These are phyloP conservation scores for Halenospora varia DNA, from an alignment of 495 filamentous ascomycete genomes.

Conservation along the genomic window DNA sequence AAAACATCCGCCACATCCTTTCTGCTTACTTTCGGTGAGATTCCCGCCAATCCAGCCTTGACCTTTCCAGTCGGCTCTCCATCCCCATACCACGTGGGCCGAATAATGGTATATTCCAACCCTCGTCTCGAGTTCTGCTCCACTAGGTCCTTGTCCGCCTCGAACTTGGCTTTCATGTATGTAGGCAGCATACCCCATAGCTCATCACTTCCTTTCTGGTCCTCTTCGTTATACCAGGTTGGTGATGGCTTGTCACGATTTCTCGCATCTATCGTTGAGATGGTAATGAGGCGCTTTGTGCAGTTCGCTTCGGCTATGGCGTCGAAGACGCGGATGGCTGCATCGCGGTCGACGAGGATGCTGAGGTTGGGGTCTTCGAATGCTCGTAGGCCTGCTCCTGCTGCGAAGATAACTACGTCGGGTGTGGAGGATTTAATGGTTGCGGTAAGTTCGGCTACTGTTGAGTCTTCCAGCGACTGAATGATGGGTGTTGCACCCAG, in stretches of 20 bases:
- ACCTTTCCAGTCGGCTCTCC: conserved; percentile 25
- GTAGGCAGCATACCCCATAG: conserved; percentile 24
- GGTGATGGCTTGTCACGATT: conserved; percentile 28
- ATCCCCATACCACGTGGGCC: conserved; percentile 26
- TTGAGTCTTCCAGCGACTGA: conserved; percentile 30
- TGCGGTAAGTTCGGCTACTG: conserved; percentile 23
- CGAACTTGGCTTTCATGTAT: conserved; percentile 31
- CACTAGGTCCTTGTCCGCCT: conserved; percentile 28
- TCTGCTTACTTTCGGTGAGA: conserved; percentile 20
- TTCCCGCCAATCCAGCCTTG: conserved; percentile 22
- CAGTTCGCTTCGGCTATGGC: conserved; percentile 26
- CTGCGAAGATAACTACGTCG: conserved; percentile 26
- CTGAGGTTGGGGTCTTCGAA: conserved; percentile 27
- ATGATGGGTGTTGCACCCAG: conserved; percentile 32
- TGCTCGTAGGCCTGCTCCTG: conserved; percentile 26
- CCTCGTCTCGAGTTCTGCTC: conserved; percentile 25
- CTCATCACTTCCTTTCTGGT: conserved; percentile 21
- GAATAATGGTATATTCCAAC: conserved; percentile 32
- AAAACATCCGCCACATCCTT: conserved; percentile 32
- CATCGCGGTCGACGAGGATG: conserved; percentile 29
- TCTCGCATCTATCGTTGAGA: conserved; percentile 31
- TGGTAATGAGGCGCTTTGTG: conserved; percentile 29
- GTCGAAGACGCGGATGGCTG: conserved; percentile 30
- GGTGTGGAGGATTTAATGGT: conserved; percentile 21
- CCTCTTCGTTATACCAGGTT: conserved; percentile 30